These are phyloP conservation scores for Sungouiella blattae DNA, from an alignment of 805 yeast species.

Conservation along the genomic window DNA sequence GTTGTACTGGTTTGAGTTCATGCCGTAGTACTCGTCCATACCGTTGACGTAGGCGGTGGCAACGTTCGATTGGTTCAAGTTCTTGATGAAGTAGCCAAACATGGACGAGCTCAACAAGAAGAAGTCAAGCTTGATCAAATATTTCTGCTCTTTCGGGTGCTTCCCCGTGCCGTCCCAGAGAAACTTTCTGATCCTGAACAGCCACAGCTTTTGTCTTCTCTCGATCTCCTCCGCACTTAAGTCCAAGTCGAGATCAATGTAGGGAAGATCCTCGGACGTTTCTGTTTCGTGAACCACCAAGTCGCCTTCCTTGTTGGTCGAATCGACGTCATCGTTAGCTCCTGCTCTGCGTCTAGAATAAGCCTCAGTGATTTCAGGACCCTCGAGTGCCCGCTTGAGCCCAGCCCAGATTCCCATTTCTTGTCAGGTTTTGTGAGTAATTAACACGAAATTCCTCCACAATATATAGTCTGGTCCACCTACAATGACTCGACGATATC, in stretches of 20 bases:
- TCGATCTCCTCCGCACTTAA: slow-evolving; percentile 16
- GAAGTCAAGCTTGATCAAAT: slow-evolving; percentile 31
- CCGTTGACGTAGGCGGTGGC: slow-evolving; percentile 18
- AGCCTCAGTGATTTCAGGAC: background rate
- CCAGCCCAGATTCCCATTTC: too few relatives aligned
- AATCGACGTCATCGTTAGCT: background rate
- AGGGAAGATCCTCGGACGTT: slow-evolving; percentile 1
- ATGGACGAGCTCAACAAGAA: slow-evolving; percentile 21
- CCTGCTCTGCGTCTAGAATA: too few relatives aligned
- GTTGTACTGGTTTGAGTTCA: slow-evolving; percentile 16
- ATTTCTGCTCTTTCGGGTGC: slow-evolving; percentile 34
- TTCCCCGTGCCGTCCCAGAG: slow-evolving; percentile 38
- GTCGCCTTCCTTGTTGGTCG: background rate
- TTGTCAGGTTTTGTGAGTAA: too few relatives aligned
- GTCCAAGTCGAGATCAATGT: slow-evolving; percentile 7
- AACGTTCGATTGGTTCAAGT: slow-evolving; percentile 16
- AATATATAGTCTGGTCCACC: too few relatives aligned
- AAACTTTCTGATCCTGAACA: slow-evolving; percentile 23
- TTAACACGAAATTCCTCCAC: too few relatives aligned
- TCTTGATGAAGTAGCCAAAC: slow-evolving; percentile 18
- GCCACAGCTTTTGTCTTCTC: slow-evolving; percentile 15
- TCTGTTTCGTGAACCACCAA: background rate
- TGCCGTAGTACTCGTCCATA: slow-evolving; percentile 14
- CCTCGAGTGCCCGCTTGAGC: background rate
- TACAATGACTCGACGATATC: too few relatives aligned